Conservation (phyloP, 2,329 filamentous ascomycete genomes). For the Fusarium lateritium region DNA sequence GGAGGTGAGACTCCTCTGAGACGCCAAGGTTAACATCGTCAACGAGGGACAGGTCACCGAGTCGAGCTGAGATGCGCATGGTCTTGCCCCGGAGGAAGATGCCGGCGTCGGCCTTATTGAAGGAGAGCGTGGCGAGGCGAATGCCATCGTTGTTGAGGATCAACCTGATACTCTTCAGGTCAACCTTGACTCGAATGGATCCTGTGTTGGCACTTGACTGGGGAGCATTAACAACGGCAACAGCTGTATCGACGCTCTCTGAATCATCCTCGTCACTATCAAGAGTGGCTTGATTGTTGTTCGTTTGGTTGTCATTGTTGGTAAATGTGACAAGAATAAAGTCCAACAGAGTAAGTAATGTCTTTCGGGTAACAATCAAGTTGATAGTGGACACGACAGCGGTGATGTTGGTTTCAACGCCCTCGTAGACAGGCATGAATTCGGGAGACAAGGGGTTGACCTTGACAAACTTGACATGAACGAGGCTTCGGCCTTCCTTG, state of each 20-base stretch:
- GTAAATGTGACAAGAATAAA: conserved; percentile 96
- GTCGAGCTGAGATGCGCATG: conserved; percentile 87
- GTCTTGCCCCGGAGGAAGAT: conserved; percentile 89
- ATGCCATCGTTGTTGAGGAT: conserved; percentile 99
- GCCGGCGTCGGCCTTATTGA: conserved; percentile 92
- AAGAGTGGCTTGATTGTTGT: conserved; percentile 55
- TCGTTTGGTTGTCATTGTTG: conserved; percentile 63
- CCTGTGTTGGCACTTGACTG: conserved; percentile 63
- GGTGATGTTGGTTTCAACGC: conserved; percentile 93
- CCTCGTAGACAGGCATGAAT: conserved; percentile 91
- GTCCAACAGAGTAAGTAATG: conserved; percentile 90
- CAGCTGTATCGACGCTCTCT: conserved; percentile 57
- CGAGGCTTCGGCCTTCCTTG: conserved; percentile 82
- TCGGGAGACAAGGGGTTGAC: conserved; percentile 94
- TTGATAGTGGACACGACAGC: conserved; percentile 96
- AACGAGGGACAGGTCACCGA: conserved; percentile 89
- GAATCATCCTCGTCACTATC: conserved; percentile 55
- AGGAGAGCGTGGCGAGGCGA: conserved; percentile 89
- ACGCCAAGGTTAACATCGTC: conserved; percentile 96
- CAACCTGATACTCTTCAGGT: conserved; percentile 92
- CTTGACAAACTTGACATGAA: conserved; percentile 89
- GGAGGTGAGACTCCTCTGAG: conserved; percentile 82
- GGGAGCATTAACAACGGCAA: conserved; percentile 47
- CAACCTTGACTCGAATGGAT: conserved; percentile 93
- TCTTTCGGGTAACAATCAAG: conserved; percentile 92